These are phyloP conservation scores for Rubroboletus satanas DNA, from an alignment of 768 basidiomycete species.

Conservation along the genomic window DNA sequence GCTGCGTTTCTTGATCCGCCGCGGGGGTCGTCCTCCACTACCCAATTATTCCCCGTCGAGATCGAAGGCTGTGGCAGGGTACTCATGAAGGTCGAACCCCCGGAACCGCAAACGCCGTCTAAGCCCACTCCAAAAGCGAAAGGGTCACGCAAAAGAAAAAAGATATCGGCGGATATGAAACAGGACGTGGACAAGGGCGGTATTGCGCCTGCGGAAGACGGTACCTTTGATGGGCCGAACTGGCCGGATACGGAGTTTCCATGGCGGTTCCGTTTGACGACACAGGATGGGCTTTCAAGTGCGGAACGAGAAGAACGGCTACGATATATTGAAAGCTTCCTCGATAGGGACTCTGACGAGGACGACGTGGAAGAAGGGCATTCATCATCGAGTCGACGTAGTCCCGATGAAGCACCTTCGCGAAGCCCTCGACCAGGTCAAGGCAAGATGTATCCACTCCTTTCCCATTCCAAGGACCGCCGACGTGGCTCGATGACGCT, in stretches of 20 bases:
- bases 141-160: slow-evolving; percentile 50
- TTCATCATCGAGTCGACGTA: slow-evolving; percentile 9
- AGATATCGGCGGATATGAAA: slow-evolving; percentile 28
- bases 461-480: slow-evolving; percentile 36
- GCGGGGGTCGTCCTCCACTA: slow-evolving; percentile 33
- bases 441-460: slow-evolving; percentile 60
- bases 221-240: slow-evolving; percentile 51
- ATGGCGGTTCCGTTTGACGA: slow-evolving; percentile 62
- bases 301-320: slow-evolving; percentile 58
- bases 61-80: slow-evolving; percentile 69
- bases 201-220: slow-evolving; percentile 27
- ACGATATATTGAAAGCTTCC: slow-evolving; percentile 63
- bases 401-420: slow-evolving; percentile 16
- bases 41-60: slow-evolving; percentile 54
- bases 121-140: slow-evolving; percentile 39
- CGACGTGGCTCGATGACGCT: slow-evolving; percentile 11
- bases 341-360: slow-evolving; percentile 68
- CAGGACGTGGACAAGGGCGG: slow-evolving; percentile 12
- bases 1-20: slow-evolving; percentile 58
- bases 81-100: slow-evolving; percentile 52
- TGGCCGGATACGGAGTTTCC: slow-evolving; percentile 81
- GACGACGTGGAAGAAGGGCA: slow-evolving; percentile 35
- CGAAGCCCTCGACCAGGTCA: slow-evolving; percentile 34
- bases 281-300: slow-evolving; percentile 48
- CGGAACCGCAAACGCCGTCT: slow-evolving; percentile 30